Evolutionary conservation across 2,329 filamentous ascomycete genomes (phyloP), one percentile per base, ranked within the genome.

Genomic region (Fusarium verrucosum): DNA sequence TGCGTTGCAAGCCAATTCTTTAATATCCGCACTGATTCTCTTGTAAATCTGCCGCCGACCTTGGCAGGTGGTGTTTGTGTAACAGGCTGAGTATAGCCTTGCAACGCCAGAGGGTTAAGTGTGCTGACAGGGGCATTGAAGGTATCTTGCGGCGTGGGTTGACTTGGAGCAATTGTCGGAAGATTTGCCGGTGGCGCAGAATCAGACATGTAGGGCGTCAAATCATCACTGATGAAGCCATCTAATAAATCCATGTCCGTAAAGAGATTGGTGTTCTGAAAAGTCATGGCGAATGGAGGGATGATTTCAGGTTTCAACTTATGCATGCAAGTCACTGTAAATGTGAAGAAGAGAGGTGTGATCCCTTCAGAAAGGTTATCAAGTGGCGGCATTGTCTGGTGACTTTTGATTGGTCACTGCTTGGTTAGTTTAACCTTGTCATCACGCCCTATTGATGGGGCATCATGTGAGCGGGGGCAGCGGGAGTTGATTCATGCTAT

Each of bases 1-100:
- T 96, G 91, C 8, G 87, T 86, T 1, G 88, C 84, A 25, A 95
- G 83, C 92, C 92, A 96, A 70, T 89, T 87, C 75, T 92, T 92
- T 49, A 96, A 78, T 22, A 92, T 83, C 62, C 89, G 89, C 58
- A 94, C 84, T 0, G 91, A 90, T 65, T 92, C 87, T 56, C 89
- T 82, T 5, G 92, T 90, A 75, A 96, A 65, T 5, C 66, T 58
- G 4, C 66, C 63, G 1, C 66, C 66, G 8, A 69, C 60, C 23
- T 69, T 69, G 17, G 65, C 65, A 13, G 65, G 64, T 9, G 58
- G 50, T 10, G 26, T 33, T 20, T 40, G 9, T 16, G 37, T 5
- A 5, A 40, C 28, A n/a, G 22, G 10, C 3, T 36, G 35, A 1
- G 25, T 8, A 10, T 42, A 20, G 28, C 38, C 30, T 17, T 45